Percentiles rank a stretch among this genome's conserved stretches.
Evolutionary conservation across 2,329 filamentous ascomycete genomes (phyloP).

Genomic region (Cordyceps militaris): DNA sequence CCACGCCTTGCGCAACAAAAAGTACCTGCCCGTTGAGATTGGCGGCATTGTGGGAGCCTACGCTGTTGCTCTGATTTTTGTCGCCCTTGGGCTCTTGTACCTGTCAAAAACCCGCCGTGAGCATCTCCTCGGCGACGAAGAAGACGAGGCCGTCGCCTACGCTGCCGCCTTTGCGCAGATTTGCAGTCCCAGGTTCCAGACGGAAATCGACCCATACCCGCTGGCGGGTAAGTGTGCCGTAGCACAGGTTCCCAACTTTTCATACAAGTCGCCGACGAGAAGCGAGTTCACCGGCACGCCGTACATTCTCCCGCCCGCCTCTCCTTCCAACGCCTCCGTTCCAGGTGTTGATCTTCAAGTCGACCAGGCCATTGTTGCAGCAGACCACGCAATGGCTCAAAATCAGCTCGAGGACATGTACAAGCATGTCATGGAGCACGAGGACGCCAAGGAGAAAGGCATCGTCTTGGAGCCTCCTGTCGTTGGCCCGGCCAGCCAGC

Average conservation of each 20-base stretch:
- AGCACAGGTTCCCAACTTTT: slow-evolving; percentile 40
- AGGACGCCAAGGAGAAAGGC: slow-evolving; percentile 58
- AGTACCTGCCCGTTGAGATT: slow-evolving; percentile 72
- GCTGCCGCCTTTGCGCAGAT: slow-evolving; percentile 15
- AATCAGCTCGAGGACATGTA: slow-evolving; percentile 86
- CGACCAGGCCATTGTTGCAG: slow-evolving; percentile 67
- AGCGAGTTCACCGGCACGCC: slow-evolving; percentile 24
- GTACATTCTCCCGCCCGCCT: slow-evolving; percentile 21
- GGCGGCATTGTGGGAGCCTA: slow-evolving; percentile 80
- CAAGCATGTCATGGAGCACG: slow-evolving; percentile 85
- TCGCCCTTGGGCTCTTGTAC: slow-evolving; percentile 58
- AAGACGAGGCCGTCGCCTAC: slow-evolving; percentile 20
- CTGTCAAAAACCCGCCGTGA: slow-evolving; percentile 51
- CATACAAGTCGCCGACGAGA: slow-evolving; percentile 40
- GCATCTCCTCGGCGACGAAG: slow-evolving; percentile 45
- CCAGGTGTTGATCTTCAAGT: slow-evolving; percentile 63
- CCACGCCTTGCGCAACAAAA: slow-evolving; percentile 50
- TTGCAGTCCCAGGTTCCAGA: slow-evolving; percentile 19
- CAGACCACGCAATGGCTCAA: slow-evolving; percentile 68
- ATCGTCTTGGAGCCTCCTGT: slow-evolving; percentile 38
- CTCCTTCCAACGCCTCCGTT: slow-evolving; percentile 41
- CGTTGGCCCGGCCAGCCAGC: slow-evolving; percentile 19
- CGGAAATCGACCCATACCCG: slow-evolving; percentile 17
- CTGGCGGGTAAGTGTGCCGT: slow-evolving; percentile 17
- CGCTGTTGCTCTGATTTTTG: slow-evolving; percentile 66